These are phyloP conservation scores for Phialemoniopsis sp. DNA, from an alignment of 2,329 filamentous ascomycete genomes.

Conservation along the genomic window DNA sequence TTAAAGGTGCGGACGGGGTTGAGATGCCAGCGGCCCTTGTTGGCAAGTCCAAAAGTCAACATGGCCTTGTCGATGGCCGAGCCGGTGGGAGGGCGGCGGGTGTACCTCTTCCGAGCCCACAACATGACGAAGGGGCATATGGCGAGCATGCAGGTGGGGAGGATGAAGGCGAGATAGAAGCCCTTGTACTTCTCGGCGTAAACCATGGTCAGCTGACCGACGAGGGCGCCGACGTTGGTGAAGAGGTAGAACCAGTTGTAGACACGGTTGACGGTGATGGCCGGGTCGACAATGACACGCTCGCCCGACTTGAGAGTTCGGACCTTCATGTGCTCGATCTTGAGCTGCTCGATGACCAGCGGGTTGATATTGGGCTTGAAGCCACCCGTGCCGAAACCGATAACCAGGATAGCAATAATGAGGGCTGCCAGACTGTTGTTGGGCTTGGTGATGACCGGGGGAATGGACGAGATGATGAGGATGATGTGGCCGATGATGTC, in stretches of 20 bases:
- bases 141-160: slow-evolving; percentile 55
- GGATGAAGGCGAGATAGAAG: slow-evolving; percentile 56
- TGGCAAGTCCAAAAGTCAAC: slow-evolving; percentile 48
- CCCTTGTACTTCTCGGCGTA: slow-evolving; percentile 63
- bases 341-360: slow-evolving; percentile 63
- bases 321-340: slow-evolving; percentile 49
- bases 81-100: slow-evolving; percentile 47
- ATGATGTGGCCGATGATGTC: slow-evolving; percentile 65
- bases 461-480: slow-evolving; percentile 61
- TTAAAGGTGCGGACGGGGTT: slow-evolving; percentile 59
- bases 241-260: slow-evolving; percentile 65
- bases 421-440: slow-evolving; percentile 56
- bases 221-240: slow-evolving; percentile 55
- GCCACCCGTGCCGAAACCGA: slow-evolving; percentile 63
- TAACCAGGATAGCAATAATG: slow-evolving; percentile 51
- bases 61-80: slow-evolving; percentile 56
- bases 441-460: slow-evolving; percentile 51
- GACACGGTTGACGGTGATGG: slow-evolving; percentile 57
- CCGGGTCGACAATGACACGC: slow-evolving; percentile 62
- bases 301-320: slow-evolving; percentile 50
- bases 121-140: slow-evolving; percentile 50
- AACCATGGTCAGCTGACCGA: slow-evolving; percentile 52
- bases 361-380: slow-evolving; percentile 73
- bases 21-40: slow-evolving; percentile 65
- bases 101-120: slow-evolving; percentile 47